Conservation (phyloP, 176 grass and related monocot genomes). For the Aegilops speltoides region DNA sequence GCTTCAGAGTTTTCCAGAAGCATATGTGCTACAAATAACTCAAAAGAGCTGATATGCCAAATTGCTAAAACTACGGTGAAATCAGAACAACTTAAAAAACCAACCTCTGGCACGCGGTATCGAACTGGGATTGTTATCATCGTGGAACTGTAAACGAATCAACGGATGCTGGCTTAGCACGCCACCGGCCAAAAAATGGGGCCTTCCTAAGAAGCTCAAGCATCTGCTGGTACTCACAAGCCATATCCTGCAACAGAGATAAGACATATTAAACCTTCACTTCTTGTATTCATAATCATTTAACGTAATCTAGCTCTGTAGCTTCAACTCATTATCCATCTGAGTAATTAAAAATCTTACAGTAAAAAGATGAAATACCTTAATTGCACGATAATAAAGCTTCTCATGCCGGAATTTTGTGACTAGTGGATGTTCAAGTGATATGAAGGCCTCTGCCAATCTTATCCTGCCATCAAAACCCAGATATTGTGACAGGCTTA, state of each 20-base stretch:
- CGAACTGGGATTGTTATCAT: no score
- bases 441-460: conserved; percentile 58
- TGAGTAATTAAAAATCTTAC: background rate
- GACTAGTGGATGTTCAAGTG: conserved; percentile 30
- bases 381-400: conserved; percentile 56
- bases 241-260: conserved; percentile 39
- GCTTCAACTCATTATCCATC: background rate
- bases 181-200: conserved; percentile 50
- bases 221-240: conserved; percentile 54
- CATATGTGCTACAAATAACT: no score
- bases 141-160: conserved; percentile 38
- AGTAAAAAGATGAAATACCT: conserved; percentile 44
- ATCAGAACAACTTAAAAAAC: no score
- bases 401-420: conserved; percentile 21
- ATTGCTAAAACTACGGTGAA: no score
- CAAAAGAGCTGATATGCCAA: no score
- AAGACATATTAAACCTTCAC: background rate
- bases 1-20: no score
- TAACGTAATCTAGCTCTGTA: no score
- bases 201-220: conserved; percentile 54
- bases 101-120: no score
- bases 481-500: background rate
- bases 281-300: background rate
- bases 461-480: conserved; percentile 56
- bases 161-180: conserved; percentile 43